Percentiles rank a stretch among this genome's conserved stretches.
Evolutionary conservation across 139 green algal genomes (phyloP).

Genomic region (Micractinium sp.): DNA sequence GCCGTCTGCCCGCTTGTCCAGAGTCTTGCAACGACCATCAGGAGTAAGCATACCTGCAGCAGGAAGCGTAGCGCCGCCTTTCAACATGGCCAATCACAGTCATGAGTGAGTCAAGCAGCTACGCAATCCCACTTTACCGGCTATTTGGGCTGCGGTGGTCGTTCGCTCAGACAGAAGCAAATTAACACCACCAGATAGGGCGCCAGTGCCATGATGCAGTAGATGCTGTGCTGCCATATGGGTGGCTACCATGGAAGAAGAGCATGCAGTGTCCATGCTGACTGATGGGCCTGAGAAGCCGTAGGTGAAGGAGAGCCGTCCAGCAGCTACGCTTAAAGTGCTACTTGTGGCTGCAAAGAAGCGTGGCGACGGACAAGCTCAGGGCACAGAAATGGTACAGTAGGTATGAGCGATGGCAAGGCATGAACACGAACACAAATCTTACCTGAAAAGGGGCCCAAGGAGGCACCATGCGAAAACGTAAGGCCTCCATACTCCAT

Average conservation of each 20-base stretch:
- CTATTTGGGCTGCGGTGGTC: conserved; percentile 44
- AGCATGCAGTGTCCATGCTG: conserved; percentile 83
- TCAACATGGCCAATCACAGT: no score
- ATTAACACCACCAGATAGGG: conserved; percentile 50
- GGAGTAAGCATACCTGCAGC: conserved; percentile 35
- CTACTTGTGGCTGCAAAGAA: conserved; percentile 48
- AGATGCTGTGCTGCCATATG: conserved; percentile 61
- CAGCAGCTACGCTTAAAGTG: conserved; percentile 45
- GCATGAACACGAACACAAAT: background rate
- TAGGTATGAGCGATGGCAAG: background rate
- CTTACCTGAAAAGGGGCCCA: conserved; percentile 7
- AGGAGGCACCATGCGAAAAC: background rate
- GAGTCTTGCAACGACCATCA: conserved; percentile 63
- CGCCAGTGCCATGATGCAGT: background rate
- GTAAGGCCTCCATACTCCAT: conserved; percentile 69
- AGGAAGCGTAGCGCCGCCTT: background rate
- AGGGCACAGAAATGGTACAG: no score
- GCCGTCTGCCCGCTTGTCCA: conserved; percentile 56
- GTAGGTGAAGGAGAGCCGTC: conserved; percentile 65
- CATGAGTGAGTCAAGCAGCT: no score
- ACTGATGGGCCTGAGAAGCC: conserved; percentile 48
- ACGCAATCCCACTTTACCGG: background rate
- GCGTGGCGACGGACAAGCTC: no score
- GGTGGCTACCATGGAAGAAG: conserved; percentile 80
- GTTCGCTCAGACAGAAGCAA: conserved; percentile 43